A percentile compares a stretch with the other conserved stretches of the same genome.
phyloP scores from a whole-genome alignment of 345 rosid species.

The Aurinia saxatilis region DNA sequence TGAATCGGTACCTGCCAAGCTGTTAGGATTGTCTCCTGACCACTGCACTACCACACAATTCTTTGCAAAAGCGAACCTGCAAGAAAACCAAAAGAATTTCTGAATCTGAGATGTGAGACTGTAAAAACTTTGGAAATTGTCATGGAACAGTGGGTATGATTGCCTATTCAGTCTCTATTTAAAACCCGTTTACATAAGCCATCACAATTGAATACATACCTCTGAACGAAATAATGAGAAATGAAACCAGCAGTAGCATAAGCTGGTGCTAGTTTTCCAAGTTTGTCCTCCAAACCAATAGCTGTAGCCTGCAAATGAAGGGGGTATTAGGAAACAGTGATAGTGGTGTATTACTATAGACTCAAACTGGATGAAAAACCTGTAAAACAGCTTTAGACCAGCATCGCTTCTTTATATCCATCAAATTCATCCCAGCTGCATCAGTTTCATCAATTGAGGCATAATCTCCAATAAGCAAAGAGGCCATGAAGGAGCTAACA shows the following conservation, averaged over 20 bases:
- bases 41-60: conserved; percentile 81
- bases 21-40: conserved; percentile 99
- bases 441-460: conserved; percentile 85
- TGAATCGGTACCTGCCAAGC: conserved; percentile 73
- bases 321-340: neutral
- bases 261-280: conserved; percentile 84
- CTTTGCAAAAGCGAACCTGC: conserved; percentile 64
- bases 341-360: neutral
- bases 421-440: conserved; percentile 95
- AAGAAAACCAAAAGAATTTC: neutral
- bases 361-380: conserved; percentile 30
- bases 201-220: conserved; percentile 34
- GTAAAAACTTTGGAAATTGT: neutral
- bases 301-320: conserved; percentile 64
- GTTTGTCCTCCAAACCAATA: conserved; percentile 73
- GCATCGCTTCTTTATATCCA: conserved; percentile 60
- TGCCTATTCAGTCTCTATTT: neutral
- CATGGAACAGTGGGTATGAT: neutral
- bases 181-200: neutral
- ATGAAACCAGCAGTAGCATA: conserved; percentile 81
- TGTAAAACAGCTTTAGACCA: conserved; percentile 66
- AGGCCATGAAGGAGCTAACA: conserved; percentile 94
- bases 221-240: conserved; percentile 69
- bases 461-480: conserved; percentile 60
- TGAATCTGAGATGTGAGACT: neutral